phyloP scores from a whole-genome alignment of 768 basidiomycete genomes.

The Atractiella rhizophila region DNA sequence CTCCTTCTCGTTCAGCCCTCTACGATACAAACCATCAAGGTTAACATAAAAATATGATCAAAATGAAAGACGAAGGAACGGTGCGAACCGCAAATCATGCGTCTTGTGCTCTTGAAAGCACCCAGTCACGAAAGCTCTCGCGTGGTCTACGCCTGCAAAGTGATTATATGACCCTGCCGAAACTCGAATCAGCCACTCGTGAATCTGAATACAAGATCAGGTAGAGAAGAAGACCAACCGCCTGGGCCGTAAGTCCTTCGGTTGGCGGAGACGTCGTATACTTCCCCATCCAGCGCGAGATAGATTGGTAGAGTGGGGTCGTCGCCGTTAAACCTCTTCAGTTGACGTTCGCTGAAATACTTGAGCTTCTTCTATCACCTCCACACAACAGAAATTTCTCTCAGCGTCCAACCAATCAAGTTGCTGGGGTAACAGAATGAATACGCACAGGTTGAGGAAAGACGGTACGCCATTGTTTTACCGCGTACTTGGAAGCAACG shows the following conservation, averaged over 20 bases:
- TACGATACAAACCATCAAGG: too few relatives aligned
- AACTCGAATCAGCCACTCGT: neutral
- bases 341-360: conserved; percentile 49
- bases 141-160: conserved; percentile 17
- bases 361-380: too few relatives aligned
- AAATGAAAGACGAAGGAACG: too few relatives aligned
- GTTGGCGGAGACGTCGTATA: conserved; percentile 70
- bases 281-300: conserved; percentile 71
- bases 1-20: conserved; percentile 50
- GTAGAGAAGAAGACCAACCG: conserved; percentile 27
- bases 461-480: too few relatives aligned
- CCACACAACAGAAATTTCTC: too few relatives aligned
- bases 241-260: conserved; percentile 60
- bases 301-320: conserved; percentile 44
- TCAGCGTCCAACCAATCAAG: too few relatives aligned
- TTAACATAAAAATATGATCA: too few relatives aligned
- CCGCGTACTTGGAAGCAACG: too few relatives aligned
- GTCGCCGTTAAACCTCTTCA: conserved; percentile 48
- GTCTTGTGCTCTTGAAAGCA: conserved; percentile 78
- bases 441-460: too few relatives aligned
- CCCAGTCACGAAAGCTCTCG: conserved; percentile 72
- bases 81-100: conserved; percentile 66
- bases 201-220: neutral
- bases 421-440: too few relatives aligned
- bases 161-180: conserved; percentile 7